Evolutionary conservation across 768 basidiomycete species (phyloP).

Genomic region (Pulveroboletus ravenelii): DNA sequence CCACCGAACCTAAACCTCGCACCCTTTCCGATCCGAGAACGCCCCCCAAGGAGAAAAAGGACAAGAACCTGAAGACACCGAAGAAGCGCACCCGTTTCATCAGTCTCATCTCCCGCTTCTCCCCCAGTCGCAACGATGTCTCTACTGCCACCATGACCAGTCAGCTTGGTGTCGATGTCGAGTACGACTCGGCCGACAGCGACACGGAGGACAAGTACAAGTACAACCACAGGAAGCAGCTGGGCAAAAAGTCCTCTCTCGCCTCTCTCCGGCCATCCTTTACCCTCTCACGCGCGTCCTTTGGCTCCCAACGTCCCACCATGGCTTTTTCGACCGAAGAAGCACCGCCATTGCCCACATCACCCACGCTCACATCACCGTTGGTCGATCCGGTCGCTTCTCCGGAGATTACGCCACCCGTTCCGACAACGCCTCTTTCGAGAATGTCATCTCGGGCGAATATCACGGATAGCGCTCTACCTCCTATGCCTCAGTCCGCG

Average conservation of each 20-base stretch:
- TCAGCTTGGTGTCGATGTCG: conserved; percentile 4
- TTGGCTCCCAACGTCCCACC: conserved; percentile 25
- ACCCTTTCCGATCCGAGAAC: conserved; percentile 8
- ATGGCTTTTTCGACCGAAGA: conserved; percentile 19
- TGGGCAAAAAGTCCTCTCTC: conserved; percentile 29
- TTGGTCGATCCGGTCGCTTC: not conserved
- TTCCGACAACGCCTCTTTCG: conserved; percentile 13
- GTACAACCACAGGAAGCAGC: conserved; percentile 10
- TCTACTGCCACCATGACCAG: conserved; percentile 5
- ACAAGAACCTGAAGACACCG: conserved; percentile 23
- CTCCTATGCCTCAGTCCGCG: conserved; percentile 29
- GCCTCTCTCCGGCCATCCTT: conserved; percentile 30
- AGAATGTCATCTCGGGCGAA: conserved; percentile 22
- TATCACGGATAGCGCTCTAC: conserved; percentile 6
- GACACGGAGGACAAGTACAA: conserved; percentile 19
- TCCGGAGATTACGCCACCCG: not conserved
- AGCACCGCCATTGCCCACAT: conserved; percentile 25
- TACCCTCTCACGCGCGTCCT: conserved; percentile 27
- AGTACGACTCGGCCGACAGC: conserved; percentile 23
- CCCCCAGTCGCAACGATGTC: conserved; percentile 25
- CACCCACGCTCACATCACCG: conserved; percentile 16
- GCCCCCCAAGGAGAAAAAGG: conserved; percentile 16
- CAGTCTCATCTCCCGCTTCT: conserved; percentile 29
- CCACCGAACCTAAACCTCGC: conserved; percentile 6
- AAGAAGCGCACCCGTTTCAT: conserved; percentile 32